Conservation (phyloP, 163 green algal genomes). For the Chloromonas sp. region DNA sequence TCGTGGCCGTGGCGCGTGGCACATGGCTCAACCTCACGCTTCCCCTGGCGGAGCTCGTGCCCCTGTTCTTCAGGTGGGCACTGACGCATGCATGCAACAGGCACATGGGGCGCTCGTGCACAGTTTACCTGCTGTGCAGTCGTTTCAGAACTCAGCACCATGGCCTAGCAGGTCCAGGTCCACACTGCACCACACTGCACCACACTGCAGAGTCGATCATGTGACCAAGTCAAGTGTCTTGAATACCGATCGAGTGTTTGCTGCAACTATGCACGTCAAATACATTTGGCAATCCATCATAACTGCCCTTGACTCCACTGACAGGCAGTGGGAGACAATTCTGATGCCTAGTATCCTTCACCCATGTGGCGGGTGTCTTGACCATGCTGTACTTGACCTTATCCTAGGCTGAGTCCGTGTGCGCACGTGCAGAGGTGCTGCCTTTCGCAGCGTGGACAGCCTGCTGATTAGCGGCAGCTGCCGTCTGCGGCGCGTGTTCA, state of each 20-base stretch:
- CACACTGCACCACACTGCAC: no score
- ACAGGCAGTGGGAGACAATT: no score
- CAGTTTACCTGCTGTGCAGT: no score
- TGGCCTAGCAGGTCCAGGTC: no score
- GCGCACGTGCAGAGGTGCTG: neutral
- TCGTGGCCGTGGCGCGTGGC: slow-evolving; percentile 16
- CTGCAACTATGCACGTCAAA: no score
- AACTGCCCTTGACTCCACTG: no score
- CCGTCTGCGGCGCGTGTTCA: slow-evolving; percentile 22
- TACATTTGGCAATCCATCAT: no score
- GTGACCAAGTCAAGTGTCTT: neutral
- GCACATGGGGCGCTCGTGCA: neutral
- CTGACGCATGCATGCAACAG: neutral
- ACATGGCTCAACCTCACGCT: slow-evolving; percentile 31
- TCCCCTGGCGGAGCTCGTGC: slow-evolving; percentile 23
- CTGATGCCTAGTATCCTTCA: no score
- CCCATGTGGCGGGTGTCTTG: neutral
- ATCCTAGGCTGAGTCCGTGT: neutral
- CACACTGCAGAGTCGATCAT: no score
- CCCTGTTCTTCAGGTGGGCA: slow-evolving; percentile 8
- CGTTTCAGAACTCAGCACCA: no score
- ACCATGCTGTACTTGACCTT: neutral
- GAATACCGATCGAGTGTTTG: neutral
- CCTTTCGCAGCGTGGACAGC: slow-evolving; percentile 18
- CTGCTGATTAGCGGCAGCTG: slow-evolving; percentile 21